A percentile compares a stretch with the other conserved stretches of the same genome.
phyloP scores from a whole-genome alignment of 352 stramenopile species.

The Phytopythium vexans region DNA sequence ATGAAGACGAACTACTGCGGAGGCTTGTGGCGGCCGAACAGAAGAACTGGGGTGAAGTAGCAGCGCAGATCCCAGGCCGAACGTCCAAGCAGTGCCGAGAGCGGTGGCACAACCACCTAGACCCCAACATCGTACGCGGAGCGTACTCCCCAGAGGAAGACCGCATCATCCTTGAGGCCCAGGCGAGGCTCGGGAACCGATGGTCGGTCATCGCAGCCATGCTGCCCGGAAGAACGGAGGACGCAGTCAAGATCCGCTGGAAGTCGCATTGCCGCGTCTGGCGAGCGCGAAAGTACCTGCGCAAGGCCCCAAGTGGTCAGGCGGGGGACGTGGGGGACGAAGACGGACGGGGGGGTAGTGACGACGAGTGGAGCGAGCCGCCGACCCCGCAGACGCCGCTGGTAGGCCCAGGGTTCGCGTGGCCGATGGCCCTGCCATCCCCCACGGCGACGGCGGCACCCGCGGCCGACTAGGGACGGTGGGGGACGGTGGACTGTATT shows the following conservation, averaged over 20 bases:
- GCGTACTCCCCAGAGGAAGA: slow-evolving; percentile 88
- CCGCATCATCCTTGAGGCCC: slow-evolving; percentile 82
- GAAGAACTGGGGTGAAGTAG: slow-evolving; percentile 88
- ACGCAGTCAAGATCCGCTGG: slow-evolving; percentile 92
- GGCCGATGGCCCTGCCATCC: slow-evolving; percentile 4
- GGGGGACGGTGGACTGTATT: no score
- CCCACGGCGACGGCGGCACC: neutral
- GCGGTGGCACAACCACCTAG: slow-evolving; percentile 88
- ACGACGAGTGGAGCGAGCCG: no score
- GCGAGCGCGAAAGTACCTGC: slow-evolving; percentile 79
- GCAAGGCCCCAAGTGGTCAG: slow-evolving; percentile 47
- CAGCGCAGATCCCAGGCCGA: slow-evolving; percentile 77
- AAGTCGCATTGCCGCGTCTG: slow-evolving; percentile 87
- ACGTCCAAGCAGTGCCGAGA: slow-evolving; percentile 91
- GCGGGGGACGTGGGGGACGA: slow-evolving; percentile 27
- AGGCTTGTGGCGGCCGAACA: slow-evolving; percentile 77
- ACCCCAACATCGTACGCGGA: slow-evolving; percentile 86
- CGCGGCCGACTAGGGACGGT: neutral
- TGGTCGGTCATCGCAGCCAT: slow-evolving; percentile 90
- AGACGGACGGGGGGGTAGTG: neutral
- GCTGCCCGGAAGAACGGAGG: slow-evolving; percentile 85
- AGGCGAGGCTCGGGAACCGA: slow-evolving; percentile 81
- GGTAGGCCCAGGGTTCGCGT: slow-evolving; percentile 1
- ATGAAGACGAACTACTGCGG: slow-evolving; percentile 83
- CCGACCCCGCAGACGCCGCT: slow-evolving; percentile 5